Evolutionary conservation across 768 basidiomycete genomes (phyloP), one percentile per base, ranked within the genome.

Genomic region (Leccinellum albellum): DNA sequence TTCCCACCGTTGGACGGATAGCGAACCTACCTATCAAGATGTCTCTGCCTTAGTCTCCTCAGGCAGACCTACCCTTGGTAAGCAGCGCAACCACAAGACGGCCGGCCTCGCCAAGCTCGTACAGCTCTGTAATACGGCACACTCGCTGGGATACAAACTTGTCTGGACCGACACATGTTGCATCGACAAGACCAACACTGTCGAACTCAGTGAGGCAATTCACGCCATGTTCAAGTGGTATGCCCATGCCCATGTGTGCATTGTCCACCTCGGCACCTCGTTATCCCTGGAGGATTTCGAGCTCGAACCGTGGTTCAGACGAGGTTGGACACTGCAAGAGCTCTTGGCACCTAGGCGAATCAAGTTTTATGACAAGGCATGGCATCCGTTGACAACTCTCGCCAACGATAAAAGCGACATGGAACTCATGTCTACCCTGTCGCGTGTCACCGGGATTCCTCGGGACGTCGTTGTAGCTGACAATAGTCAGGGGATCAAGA

Each of bases 151-250:
- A 13, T 65, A 66, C 32, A 61, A 48, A 17, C 23, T 65, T 12
- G 64, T 63, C 55, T 70, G 70, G 71, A 67, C 65, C 5, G 70
- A 73, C 31, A 66, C 70, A 0, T 72, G 68, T 21, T 73, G 70
- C 51, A 69, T 73, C 32, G 64, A 72, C 53, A 64, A 65, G 51
- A 50, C 46, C 26, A 66, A 65, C 44, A 21, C 54, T 4, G 24
- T 58, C 6, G 70, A 73, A 28, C 67, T 73, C 23, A 58, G 60
- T 9, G 71, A 73, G 48, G 67, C 72, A 1, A 62, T 72, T 13
- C 60, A 61, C 15, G 64, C 71, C 26, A 73, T 73, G 66, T 73
- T 61, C 62, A 62, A 53, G 51, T 72, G 72, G 70, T 73, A 73
- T 40, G 54, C 65, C 6, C 46, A 72, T 26, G 58, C 66, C 3